Evolutionary conservation across 2,329 filamentous ascomycete species (phyloP).

Genomic region (Epichloe baconii): DNA sequence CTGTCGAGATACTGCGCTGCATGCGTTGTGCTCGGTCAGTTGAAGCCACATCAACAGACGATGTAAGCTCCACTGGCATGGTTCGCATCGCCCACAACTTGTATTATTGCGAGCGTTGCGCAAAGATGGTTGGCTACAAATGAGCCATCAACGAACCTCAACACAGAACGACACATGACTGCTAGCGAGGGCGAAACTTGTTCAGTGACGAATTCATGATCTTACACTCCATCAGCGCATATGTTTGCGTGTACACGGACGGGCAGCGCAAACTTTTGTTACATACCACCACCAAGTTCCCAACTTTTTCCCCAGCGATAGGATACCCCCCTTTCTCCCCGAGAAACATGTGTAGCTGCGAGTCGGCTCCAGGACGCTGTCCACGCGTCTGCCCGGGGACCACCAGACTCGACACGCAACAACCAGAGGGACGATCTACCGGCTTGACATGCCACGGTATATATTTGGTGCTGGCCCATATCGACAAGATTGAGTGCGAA

Average conservation of each 20-base stretch:
- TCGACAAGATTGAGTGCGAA: too few relatives aligned
- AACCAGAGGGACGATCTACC: too few relatives aligned
- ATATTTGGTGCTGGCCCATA: too few relatives aligned
- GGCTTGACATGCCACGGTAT: too few relatives aligned
- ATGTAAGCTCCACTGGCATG: constrained; percentile 46
- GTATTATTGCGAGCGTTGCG: constrained; percentile 53
- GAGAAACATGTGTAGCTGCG: background rate
- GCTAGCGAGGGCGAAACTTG: background rate
- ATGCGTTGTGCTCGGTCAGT: constrained; percentile 47
- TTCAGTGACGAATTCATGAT: background rate
- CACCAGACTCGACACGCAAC: too few relatives aligned
- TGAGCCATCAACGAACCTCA: constrained; percentile 20
- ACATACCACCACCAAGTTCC: background rate
- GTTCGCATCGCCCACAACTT: constrained; percentile 51
- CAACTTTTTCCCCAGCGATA: background rate
- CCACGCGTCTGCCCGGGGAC: too few relatives aligned
- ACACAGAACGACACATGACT: background rate
- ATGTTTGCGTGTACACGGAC: background rate
- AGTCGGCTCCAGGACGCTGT: background rate
- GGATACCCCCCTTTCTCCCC: background rate
- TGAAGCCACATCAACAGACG: constrained; percentile 48
- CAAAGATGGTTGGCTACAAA: constrained; percentile 50
- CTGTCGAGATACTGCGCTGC: constrained; percentile 48
- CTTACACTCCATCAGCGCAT: background rate
- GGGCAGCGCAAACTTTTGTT: background rate